A percentile compares a stretch with the other conserved stretches of the same genome.
These are phyloP conservation scores for Cercospora citrullina DNA, from an alignment of 2,329 filamentous ascomycete genomes.

Conservation along the genomic window DNA sequence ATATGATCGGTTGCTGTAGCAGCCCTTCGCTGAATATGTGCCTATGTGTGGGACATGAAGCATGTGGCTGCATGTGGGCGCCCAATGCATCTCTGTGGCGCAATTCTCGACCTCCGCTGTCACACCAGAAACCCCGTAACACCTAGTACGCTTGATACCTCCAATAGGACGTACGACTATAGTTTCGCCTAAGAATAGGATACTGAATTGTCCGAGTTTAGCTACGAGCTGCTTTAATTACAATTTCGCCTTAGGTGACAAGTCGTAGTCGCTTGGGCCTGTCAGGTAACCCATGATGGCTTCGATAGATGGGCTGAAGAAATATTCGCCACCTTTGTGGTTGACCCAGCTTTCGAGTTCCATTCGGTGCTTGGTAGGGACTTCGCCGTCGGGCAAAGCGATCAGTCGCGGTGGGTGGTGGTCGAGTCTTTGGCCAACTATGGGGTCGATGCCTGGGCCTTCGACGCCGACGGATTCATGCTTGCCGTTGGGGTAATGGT, in stretches of 20 bases:
- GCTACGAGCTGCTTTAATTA: slow-evolving; percentile 4
- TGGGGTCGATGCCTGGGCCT: slow-evolving; percentile 12
- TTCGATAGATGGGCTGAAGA: slow-evolving; percentile 12
- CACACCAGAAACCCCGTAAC: background rate
- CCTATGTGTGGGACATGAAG: too few relatives aligned
- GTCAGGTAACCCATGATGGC: slow-evolving; percentile 10
- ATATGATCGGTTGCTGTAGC: too few relatives aligned
- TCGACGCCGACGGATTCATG: slow-evolving; percentile 9
- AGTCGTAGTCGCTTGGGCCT: slow-evolving; percentile 12
- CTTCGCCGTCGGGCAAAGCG: slow-evolving; percentile 11
- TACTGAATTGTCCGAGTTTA: background rate
- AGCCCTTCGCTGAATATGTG: too few relatives aligned
- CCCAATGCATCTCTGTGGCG: background rate
- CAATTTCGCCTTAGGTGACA: slow-evolving; percentile 8
- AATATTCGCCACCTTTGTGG: slow-evolving; percentile 14
- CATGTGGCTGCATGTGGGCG: too few relatives aligned
- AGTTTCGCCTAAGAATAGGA: background rate
- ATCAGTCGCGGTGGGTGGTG: slow-evolving; percentile 11
- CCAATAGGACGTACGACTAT: background rate
- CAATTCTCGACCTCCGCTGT: background rate
- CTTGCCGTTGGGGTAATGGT: slow-evolving; percentile 8
- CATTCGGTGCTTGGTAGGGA: slow-evolving; percentile 11
- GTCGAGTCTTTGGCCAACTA: slow-evolving; percentile 13
- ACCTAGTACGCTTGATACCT: background rate
- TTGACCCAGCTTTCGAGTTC: slow-evolving; percentile 11